These are phyloP conservation scores for Logfia minima DNA, from an alignment of 129 eudicot genomes.

Conservation along the genomic window DNA sequence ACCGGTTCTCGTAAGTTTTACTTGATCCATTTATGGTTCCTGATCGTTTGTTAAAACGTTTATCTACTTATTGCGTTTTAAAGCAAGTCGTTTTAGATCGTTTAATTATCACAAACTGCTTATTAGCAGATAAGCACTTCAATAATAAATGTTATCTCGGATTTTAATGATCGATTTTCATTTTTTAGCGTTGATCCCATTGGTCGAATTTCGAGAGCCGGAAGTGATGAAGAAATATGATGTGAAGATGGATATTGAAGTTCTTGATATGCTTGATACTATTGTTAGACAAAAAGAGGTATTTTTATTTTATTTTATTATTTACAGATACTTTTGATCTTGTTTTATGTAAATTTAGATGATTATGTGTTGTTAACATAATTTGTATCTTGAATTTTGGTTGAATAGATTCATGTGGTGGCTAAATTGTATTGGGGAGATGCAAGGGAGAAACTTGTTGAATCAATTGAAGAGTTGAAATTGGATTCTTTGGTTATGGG, in stretches of 20 bases:
- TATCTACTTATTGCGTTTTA: conserved; percentile 31
- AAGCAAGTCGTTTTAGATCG: conserved; percentile 7
- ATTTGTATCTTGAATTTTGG: neutral
- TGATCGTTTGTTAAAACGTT: no score
- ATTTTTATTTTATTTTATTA: neutral
- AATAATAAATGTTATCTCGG: no score
- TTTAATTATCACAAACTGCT: no score
- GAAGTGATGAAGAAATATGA: conserved; percentile 67
- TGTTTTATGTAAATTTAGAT: neutral
- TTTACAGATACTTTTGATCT: neutral
- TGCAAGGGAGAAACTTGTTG: conserved; percentile 78
- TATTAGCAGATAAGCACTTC: no score
- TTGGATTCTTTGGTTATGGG: conserved; percentile 88
- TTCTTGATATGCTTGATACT: conserved; percentile 80
- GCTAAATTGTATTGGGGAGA: conserved; percentile 82
- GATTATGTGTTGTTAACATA: neutral
- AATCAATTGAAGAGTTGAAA: conserved; percentile 67
- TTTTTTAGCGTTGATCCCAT: conserved; percentile 66
- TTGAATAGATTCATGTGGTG: conserved; percentile 53
- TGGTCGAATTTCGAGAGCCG: conserved; percentile 77
- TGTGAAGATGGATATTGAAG: conserved; percentile 57
- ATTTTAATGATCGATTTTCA: neutral
- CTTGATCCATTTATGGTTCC: neutral
- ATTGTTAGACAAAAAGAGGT: conserved; percentile 87
- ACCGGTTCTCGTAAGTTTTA: conserved; percentile 68